A percentile compares a stretch with the other conserved stretches of the same genome.
phyloP scores from a whole-genome alignment of 2,329 filamentous ascomycete genomes.

The Aspergillus novofumigatus region DNA sequence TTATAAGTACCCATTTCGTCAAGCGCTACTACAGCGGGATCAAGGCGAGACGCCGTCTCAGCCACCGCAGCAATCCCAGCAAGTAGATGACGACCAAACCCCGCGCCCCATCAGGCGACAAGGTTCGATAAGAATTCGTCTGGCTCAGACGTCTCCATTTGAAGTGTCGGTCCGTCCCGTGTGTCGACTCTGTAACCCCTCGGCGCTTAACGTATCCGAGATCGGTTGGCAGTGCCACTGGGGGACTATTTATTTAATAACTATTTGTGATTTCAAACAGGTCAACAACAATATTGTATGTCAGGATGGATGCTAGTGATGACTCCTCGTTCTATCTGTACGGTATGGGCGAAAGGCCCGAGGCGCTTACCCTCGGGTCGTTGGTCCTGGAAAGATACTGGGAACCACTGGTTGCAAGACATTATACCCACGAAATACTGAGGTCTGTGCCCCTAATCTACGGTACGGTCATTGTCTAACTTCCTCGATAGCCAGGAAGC shows the following conservation, averaged over 20 bases:
- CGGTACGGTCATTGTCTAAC: background rate
- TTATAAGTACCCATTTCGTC: constrained; percentile 4
- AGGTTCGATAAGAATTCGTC: background rate
- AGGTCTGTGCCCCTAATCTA: constrained; percentile 7
- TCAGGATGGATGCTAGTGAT: constrained; percentile 11
- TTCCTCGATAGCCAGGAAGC: constrained; percentile 9
- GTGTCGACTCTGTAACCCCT: background rate
- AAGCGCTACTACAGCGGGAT: constrained; percentile 11
- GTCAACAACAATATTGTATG: too few relatives aligned
- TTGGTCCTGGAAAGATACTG: constrained; percentile 24
- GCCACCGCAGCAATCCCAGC: background rate
- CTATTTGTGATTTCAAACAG: too few relatives aligned
- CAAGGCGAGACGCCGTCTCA: background rate
- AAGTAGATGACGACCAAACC: background rate
- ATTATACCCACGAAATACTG: constrained; percentile 20
- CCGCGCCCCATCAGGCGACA: background rate
- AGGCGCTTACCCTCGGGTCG: constrained; percentile 22
- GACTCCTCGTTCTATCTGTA: constrained; percentile 25
- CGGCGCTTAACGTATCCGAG: background rate
- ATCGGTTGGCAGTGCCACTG: background rate
- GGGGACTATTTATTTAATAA: background rate
- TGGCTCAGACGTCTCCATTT: background rate
- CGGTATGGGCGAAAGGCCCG: constrained; percentile 22
- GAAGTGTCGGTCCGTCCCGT: background rate
- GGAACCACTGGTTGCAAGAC: constrained; percentile 22